Evolutionary conservation across 768 basidiomycete genomes (phyloP), one percentile per base, ranked within the genome.

Genomic region (Boletellus sp.): DNA sequence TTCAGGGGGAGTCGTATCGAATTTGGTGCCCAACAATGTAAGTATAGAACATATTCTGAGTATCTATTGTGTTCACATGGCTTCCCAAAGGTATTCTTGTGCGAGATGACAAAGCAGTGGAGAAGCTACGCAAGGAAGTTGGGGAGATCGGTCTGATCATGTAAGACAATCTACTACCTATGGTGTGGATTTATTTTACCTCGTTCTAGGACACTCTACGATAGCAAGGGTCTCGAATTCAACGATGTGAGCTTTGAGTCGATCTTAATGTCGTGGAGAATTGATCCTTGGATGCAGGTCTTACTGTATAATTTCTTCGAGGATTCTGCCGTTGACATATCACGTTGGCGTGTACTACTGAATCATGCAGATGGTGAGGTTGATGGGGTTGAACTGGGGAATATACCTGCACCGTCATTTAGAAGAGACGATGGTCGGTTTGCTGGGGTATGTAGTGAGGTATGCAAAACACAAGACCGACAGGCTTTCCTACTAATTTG

Each of bases 21-120:
- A 54, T 80, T 85, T 12, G 85, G 84, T 0, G 80, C 83, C 0
- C 68, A 80, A 13, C 85, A 87, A 68, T 87, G 85, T 85, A 47
- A 45, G 72, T 51, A 17, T 44, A 0, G 13, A 9, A 15, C 39
- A 16, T 19, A 11, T 26, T 9, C 9, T 1, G n/a, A 23, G 6
- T 11, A 0, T 1, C 9, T 36, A 0, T 15, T 1, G 17, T 45
- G 8, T 17, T 49, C 15, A 35, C n/a, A 35, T 32, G 6, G 12
- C 5, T 32, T 8, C 12, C 20, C 3, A 3, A 36, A 88, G 87
- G 83, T 52, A 84, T 89, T 33, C 69, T 89, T 4, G 87, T 89
- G 9, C 82, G 87, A 5, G 72, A 87, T 49, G 74, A 84, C 0
- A 63, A 60, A 10, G 81, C 84, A 3, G 66, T 72, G 23, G 60